Percentiles rank a stretch among this genome's conserved stretches.
phyloP scores from a whole-genome alignment of 208 protist genomes.

The Acanthamoeba rhysodes region DNA sequence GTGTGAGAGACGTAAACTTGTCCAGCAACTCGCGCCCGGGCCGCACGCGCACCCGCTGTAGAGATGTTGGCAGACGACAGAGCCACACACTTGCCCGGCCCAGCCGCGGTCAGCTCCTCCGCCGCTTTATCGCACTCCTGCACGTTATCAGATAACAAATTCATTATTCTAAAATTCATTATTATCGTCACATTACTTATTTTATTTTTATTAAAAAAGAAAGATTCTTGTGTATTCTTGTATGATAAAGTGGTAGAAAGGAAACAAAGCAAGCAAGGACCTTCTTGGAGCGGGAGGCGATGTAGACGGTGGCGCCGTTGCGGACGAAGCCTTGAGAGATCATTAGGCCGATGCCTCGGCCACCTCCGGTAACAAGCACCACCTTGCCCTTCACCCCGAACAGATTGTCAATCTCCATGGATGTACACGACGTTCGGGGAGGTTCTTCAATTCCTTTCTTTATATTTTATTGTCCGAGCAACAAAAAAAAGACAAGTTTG shows the following conservation, averaged over 20 bases:
- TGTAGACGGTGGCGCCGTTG: slow-evolving; percentile 86
- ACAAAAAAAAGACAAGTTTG: too few relatives aligned
- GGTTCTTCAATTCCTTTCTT: too few relatives aligned
- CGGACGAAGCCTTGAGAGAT: slow-evolving; percentile 81
- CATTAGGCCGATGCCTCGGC: slow-evolving; percentile 79
- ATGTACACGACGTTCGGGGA: too few relatives aligned
- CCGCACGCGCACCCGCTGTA: background rate
- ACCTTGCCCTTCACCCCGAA: slow-evolving; percentile 29
- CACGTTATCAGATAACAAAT: too few relatives aligned
- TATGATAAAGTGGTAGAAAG: too few relatives aligned
- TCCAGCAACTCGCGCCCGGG: background rate
- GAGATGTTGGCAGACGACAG: slow-evolving; percentile 55
- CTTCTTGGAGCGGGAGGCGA: slow-evolving; percentile 79
- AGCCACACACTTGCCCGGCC: slow-evolving; percentile 76
- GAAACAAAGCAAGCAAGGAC: background rate
- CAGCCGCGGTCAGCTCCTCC: background rate
- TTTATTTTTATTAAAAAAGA: too few relatives aligned
- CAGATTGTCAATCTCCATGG: slow-evolving; percentile 13
- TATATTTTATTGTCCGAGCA: too few relatives aligned
- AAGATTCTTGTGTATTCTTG: too few relatives aligned
- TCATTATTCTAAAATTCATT: too few relatives aligned
- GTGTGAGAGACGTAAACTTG: background rate
- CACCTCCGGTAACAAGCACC: slow-evolving; percentile 76
- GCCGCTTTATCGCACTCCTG: slow-evolving; percentile 46
- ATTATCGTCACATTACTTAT: background rate